Percentiles rank a stretch among this genome's conserved stretches.
These are phyloP conservation scores for Brassica juncea DNA, from an alignment of 345 rosid species.

Conservation along the genomic window DNA sequence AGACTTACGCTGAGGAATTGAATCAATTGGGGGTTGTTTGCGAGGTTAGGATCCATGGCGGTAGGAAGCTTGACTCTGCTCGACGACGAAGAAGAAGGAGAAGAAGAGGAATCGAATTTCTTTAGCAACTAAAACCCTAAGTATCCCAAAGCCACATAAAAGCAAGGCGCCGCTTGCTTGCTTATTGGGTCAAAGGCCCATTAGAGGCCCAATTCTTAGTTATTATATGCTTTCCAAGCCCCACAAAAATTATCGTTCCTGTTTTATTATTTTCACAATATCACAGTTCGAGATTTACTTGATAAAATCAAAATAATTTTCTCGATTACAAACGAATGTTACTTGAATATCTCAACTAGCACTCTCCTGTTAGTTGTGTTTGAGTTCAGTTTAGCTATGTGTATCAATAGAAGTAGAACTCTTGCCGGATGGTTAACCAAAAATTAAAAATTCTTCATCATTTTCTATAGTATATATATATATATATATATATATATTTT, in stretches of 20 bases:
- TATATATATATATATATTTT: no score
- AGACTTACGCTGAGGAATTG: constrained; percentile 57
- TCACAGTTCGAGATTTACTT: background rate
- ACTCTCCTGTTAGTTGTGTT: background rate
- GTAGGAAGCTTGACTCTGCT: constrained; percentile 15
- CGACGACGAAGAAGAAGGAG: constrained; percentile 14
- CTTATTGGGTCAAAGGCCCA: background rate
- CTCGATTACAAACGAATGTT: background rate
- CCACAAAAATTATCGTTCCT: background rate
- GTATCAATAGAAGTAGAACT: no score
- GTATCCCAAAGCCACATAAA: background rate
- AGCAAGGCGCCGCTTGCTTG: background rate
- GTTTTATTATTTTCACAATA: background rate
- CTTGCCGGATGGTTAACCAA: no score
- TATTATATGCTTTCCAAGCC: background rate
- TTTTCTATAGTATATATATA: no score
- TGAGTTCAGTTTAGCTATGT: background rate
- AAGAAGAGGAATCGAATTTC: background rate
- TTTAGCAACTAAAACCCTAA: constrained; percentile 30
- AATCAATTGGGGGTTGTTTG: constrained; percentile 56
- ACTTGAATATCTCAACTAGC: background rate
- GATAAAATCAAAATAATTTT: background rate
- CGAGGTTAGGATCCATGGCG: constrained; percentile 45
- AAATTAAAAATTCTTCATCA: no score
- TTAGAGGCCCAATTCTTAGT: background rate